Evolutionary conservation across 257 asterid genomes (phyloP), one percentile per base, ranked within the genome.

Genomic region (Nicotiana paniculata): DNA sequence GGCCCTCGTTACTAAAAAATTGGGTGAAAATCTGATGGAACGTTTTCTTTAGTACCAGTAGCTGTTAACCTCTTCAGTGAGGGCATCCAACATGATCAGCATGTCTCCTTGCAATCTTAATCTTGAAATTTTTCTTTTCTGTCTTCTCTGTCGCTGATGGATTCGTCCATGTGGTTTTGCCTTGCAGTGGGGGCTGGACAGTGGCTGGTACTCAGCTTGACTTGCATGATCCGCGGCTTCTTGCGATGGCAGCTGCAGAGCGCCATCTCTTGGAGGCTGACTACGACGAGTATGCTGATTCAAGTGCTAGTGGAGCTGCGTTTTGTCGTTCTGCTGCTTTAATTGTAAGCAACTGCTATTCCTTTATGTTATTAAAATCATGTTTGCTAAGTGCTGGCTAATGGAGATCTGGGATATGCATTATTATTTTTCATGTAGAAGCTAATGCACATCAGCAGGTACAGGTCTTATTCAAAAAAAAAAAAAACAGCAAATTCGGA

Each of bases 321-420:
- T 87, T 89, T 85, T 87, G 85, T 51, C 92, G 92, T 9, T 87
- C 90, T 80, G 89, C 82, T 84, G 90, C 89, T 82, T 82, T 89
- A 82, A 86, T 89, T 68, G 92, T 89, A 83, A 65, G 85, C 75
- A 67, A 54, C 46, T 82, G 32, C 43, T 75, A 4, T 51, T 75
- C 63, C 43, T 15, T 51, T 51, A 51, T 26, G 63, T 51, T 74
- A 17, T 54, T 72, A 15, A 51, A 74, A 75, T 75, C 26, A 26
- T 51, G 3, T 48, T 72, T 72, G 79, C 12, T 46, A 72, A 46
- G 51, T 46, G 78, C 61, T 11, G 24, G 78, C 78, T 11, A 24
- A 12, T 12, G 61, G 61, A 43, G 16, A 26, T 8, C 9, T 28
- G 62, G 53, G 63, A 39, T 48, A 24, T 74, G 63, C 79, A 21